Base-by-base conservation (phyloP, 768 basidiomycete genomes). In the Neoboletus brunneissimus region DNA sequence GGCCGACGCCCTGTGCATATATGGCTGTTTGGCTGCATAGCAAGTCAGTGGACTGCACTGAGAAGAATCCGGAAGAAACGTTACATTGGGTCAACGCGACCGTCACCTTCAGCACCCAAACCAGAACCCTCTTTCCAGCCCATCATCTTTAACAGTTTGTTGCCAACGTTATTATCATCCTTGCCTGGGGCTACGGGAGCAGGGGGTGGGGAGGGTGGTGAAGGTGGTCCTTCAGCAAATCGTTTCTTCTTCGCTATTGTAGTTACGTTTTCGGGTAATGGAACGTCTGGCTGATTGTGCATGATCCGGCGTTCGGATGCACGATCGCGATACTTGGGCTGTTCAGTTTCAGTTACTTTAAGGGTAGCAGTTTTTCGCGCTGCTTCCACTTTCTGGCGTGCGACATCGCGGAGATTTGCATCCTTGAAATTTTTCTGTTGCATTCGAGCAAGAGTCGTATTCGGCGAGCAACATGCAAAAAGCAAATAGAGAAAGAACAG, bases 91-190 rank as follows among this genome's bases (percentile, higher is more conserved):
- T 95, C 92, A 12, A 92, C 86, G 54, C 94, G 74, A 43, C 95
- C 95, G 51, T 91, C 89, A 5, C 89, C 89, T 46, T 80, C 80
- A 8, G 84, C 80, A 1, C 96, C 96, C 40, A 98, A 73, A 1
- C 96, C 95, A 16, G 82, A 85, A 7, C 95, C 95, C 64, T 89
- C 89, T 59, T 81, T 90, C 95, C 95, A 98, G 1, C 96, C 97
- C 95, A 98, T 98, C 84, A 96, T 95, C 71, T 93, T 92, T 59
- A 98, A 72, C 55, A 99, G 70, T 67, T 92, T 94, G 67, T 95
- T 95, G 7, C 97, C 97, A 12, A 93, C 82, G 63, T 98, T 98
- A 41, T 65, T 85, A 48, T 87, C 84, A 64, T 98, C 94, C 67
- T 91, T 77, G 6, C 84, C 90, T 6, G 87, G 90, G 62, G 87